Base-by-base conservation (phyloP, 202 grass and related monocot genomes). In the Schoenoplectus triqueter region DNA sequence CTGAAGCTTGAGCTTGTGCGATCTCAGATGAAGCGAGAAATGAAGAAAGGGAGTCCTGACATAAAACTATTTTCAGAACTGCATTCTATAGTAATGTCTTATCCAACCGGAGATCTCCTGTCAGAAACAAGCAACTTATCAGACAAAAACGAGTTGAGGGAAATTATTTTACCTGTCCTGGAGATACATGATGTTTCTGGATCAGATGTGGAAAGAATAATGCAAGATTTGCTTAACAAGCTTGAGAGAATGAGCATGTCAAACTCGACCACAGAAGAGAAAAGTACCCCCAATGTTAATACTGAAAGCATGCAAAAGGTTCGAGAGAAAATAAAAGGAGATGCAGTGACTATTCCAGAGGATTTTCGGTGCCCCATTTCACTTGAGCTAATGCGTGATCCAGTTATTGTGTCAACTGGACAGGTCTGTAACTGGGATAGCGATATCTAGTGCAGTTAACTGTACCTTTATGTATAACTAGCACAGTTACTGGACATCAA, bases 331-430 rank as follows among this genome's bases (percentile, higher is more conserved):
- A 81, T 85, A 79, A 94, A 94, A 69, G 75, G 84, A n/a, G 88
- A 92, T 42, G 14, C 90, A 51, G 54, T 90, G 40, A 66, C 54
- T 75, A 94, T 95, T 88, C 96, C 93, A 57, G 91, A 95, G 61
- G 96, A 98, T 88, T 98, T 98, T 48, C 81, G 87, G 57, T 98
- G 93, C 88, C 96, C 96, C 60, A 91, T 98, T 87, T 98, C 91
- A 79, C 88, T 98, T 19, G 50, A 88, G 65, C 45, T 88, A 18
- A 82, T 82, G 63, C 76, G 52, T 17, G 63, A 87, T 87, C 76
- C 66, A 1, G 65, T 82, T 61, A 75, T 87, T 14, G 85, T 82
- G 52, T 82, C 78, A 72, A 66, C 78, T 64, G 78, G 78, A 71
- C 78, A 82, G 85, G 78, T 73, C 17, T 41, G 75, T 79, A 61